phyloP scores from a whole-genome alignment of 2,329 filamentous ascomycete species.

The Alternaria gansuensis region DNA sequence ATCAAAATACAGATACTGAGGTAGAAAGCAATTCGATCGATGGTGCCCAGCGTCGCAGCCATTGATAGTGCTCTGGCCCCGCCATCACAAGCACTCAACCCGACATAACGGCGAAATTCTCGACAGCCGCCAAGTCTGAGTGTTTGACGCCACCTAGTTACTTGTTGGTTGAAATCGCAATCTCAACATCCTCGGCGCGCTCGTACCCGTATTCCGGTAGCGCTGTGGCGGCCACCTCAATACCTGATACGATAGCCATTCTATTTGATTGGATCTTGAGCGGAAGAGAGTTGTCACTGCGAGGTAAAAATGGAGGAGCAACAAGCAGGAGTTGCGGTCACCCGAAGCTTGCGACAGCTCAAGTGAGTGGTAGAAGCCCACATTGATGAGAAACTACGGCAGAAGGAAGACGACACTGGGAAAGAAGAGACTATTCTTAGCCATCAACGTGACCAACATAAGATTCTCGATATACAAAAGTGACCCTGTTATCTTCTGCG shows the following conservation, averaged over 20 bases:
- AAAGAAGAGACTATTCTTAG: background rate
- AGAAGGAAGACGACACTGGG: background rate
- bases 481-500: background rate
- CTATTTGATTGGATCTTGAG: background rate
- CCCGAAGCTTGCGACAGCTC: background rate
- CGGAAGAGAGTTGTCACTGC: background rate
- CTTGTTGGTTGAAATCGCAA: background rate
- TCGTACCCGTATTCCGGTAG: slow-evolving; percentile 8
- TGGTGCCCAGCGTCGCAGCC: background rate
- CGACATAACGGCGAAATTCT: background rate
- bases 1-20: background rate
- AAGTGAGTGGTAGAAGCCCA: background rate
- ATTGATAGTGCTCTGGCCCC: background rate
- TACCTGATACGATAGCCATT: slow-evolving; percentile 11
- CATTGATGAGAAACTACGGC: background rate
- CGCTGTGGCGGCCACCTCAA: background rate
- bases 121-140: background rate
- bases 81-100: background rate
- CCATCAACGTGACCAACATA: background rate
- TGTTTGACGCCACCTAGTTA: background rate
- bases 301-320: background rate
- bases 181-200: background rate
- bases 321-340: background rate
- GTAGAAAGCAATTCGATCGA: too few species aligned
- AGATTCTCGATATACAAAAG: background rate